Evolutionary conservation across 2,329 filamentous ascomycete species (phyloP).

Genomic region (Colletotrichum camelliae): DNA sequence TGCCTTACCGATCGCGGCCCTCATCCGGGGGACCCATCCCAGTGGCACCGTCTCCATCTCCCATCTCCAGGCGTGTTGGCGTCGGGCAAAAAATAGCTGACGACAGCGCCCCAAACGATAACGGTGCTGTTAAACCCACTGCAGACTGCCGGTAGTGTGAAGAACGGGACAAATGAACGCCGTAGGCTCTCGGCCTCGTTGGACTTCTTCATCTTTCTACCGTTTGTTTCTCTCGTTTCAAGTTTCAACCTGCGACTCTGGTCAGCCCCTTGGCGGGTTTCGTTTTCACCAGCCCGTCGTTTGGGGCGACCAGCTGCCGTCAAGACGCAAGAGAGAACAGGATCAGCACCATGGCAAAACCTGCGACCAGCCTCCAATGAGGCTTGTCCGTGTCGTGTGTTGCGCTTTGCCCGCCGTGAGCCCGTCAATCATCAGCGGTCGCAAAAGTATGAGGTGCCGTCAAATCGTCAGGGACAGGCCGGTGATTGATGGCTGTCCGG

Average conservation of each 20-base stretch:
- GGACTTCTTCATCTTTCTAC: neutral
- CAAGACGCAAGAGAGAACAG: neutral
- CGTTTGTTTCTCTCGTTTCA: constrained; percentile 13
- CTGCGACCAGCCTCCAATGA: neutral
- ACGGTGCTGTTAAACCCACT: neutral
- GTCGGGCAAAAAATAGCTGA: neutral
- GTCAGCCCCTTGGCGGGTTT: constrained; percentile 6
- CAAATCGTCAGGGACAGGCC: neutral
- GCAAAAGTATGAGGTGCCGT: neutral
- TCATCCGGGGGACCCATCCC: neutral
- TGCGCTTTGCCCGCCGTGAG: neutral
- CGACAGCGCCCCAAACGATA: constrained; percentile 1
- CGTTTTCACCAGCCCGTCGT: constrained; percentile 1
- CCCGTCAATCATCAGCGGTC: neutral
- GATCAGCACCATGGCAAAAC: neutral
- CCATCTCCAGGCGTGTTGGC: neutral
- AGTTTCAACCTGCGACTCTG: constrained; percentile 17
- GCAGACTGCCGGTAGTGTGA: neutral
- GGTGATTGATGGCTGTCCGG: neutral
- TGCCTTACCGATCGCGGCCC: neutral
- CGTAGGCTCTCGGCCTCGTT: neutral
- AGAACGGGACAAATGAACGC: neutral
- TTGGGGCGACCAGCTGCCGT: neutral
- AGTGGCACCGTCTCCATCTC: neutral
- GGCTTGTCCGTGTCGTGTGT: neutral